Evolutionary conservation across 495 filamentous ascomycete species (phyloP).

Genomic region (Apiosordaria backusii): DNA sequence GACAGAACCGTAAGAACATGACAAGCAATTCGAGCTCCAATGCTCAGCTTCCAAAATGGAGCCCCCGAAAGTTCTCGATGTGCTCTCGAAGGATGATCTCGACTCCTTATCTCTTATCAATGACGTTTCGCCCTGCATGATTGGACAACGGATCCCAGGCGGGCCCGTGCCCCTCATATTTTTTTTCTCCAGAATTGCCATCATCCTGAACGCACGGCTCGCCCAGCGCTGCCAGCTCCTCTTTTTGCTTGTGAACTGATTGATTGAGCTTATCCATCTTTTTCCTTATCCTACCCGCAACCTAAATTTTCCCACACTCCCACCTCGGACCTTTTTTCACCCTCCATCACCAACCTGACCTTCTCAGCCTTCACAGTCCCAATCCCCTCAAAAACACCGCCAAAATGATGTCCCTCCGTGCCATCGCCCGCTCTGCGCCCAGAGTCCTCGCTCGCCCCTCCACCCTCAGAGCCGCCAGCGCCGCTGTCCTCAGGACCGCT

Average conservation of each 20-base stretch:
- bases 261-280: slow-evolving; percentile 1
- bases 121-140: slow-evolving; percentile 1
- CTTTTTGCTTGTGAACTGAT: not conserved
- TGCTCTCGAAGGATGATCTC: not conserved
- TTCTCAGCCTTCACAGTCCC: not conserved
- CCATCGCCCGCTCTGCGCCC: slow-evolving; percentile 67
- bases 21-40: not conserved
- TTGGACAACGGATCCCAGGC: slow-evolving; percentile 9
- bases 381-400: slow-evolving; percentile 3
- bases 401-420: slow-evolving; percentile 76
- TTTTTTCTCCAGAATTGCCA: slow-evolving; percentile 2
- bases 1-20: not conserved
- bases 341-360: not conserved
- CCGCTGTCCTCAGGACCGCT: slow-evolving; percentile 31
- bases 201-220: not conserved
- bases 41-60: not conserved
- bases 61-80: not conserved
- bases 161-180: slow-evolving; percentile 4
- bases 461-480: slow-evolving; percentile 41
- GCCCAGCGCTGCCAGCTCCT: not conserved
- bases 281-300: not conserved
- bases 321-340: slow-evolving; percentile 4
- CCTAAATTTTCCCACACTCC: slow-evolving; percentile 1
- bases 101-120: slow-evolving; percentile 7
- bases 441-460: slow-evolving; percentile 61